Conservation (phyloP, 2,329 filamentous ascomycete species). For the Chrysoporthe puriensis region DNA sequence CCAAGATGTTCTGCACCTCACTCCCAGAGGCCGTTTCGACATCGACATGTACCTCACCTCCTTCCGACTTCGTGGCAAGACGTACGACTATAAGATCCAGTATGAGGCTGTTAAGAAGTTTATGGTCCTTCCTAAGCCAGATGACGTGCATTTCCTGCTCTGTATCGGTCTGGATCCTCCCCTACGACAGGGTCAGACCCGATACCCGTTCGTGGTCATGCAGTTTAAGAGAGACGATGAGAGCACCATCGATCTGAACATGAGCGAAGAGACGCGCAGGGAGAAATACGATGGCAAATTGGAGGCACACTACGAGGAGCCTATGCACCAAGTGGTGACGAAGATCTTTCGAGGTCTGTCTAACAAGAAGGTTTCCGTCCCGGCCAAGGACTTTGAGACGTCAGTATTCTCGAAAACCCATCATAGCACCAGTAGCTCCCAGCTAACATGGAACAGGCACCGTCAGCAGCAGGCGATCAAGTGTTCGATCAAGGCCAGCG, state of each 20-base stretch:
- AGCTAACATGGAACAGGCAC: constrained; percentile 58
- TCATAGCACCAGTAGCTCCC: constrained; percentile 7
- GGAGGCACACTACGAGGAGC: constrained; percentile 87
- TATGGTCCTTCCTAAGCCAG: constrained; percentile 97
- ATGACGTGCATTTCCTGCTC: constrained; percentile 93
- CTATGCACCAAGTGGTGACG: constrained; percentile 89
- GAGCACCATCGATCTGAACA: constrained; percentile 93
- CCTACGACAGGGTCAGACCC: constrained; percentile 92
- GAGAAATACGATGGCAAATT: constrained; percentile 88
- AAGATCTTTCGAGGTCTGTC: constrained; percentile 94
- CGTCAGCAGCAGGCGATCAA: constrained; percentile 95
- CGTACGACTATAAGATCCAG: constrained; percentile 99
- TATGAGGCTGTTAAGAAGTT: constrained; percentile 99
- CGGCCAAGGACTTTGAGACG: constrained; percentile 91
- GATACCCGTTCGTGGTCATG: constrained; percentile 99
- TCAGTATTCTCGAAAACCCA: constrained; percentile 41
- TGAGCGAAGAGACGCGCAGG: constrained; percentile 86
- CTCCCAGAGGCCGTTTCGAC: constrained; percentile 97
- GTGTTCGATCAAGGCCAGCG: constrained; percentile 99
- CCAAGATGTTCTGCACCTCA: constrained; percentile 94
- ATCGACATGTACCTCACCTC: constrained; percentile 99
- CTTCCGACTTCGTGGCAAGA: constrained; percentile 96
- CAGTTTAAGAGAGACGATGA: constrained; percentile 98
- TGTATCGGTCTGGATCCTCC: constrained; percentile 94
- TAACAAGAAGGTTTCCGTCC: constrained; percentile 92